Evolutionary conservation across 306 rosid genomes (phyloP).

Genomic region (Prunus kanzakura): DNA sequence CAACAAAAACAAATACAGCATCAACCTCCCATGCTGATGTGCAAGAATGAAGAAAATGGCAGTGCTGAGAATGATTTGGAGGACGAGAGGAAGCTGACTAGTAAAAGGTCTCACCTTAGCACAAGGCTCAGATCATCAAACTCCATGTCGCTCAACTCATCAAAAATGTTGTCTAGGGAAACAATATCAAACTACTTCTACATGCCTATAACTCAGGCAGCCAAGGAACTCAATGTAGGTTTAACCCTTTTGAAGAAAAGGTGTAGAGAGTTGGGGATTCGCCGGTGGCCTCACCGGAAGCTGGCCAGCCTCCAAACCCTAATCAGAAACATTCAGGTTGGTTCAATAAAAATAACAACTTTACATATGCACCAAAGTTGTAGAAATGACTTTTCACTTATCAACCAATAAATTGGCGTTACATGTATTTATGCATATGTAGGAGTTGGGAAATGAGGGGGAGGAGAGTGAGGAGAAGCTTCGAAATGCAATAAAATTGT

Average conservation of each 20-base stretch:
- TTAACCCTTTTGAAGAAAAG: conserved; percentile 76
- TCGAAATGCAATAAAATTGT: conserved; percentile 42
- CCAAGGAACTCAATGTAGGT: conserved; percentile 73
- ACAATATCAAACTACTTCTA: conserved; percentile 55
- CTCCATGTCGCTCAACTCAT: neutral
- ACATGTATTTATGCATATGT: neutral
- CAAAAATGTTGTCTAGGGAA: conserved; percentile 44
- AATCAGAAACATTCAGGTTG: conserved; percentile 59
- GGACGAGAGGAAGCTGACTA: neutral
- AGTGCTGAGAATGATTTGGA: neutral
- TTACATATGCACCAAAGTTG: neutral
- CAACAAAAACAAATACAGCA: neutral
- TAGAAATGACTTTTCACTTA: neutral
- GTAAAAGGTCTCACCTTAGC: neutral
- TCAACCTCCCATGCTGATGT: neutral
- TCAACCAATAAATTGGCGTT: neutral
- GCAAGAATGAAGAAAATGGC: conserved; percentile 11
- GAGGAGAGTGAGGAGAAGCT: conserved; percentile 43
- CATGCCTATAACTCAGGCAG: conserved; percentile 85
- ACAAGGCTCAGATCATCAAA: conserved; percentile 20
- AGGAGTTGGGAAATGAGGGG: conserved; percentile 53
- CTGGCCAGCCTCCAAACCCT: conserved; percentile 77
- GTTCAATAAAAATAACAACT: neutral
- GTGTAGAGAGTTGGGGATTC: conserved; percentile 76
- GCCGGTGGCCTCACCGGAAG: conserved; percentile 93